Evolutionary conservation across 2,329 filamentous ascomycete genomes (phyloP).

Genomic region (Penicillium italicum): DNA sequence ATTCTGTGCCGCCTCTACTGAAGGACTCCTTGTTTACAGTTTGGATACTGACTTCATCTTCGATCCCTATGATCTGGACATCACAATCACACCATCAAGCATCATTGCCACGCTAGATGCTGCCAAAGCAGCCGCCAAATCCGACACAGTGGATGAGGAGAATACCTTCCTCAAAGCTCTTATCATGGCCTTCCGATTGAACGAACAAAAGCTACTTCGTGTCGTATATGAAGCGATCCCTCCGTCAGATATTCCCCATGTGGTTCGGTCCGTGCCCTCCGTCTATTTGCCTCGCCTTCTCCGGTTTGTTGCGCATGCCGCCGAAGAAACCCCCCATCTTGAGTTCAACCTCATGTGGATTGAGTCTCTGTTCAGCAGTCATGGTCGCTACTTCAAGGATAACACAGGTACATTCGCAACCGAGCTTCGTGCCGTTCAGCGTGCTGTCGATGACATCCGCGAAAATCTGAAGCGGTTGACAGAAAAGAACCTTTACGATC

Average conservation of each 20-base stretch:
- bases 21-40: constrained; percentile 90
- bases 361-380: constrained; percentile 71
- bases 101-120: constrained; percentile 68
- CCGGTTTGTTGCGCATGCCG: constrained; percentile 81
- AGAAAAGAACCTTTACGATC: constrained; percentile 83
- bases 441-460: constrained; percentile 74
- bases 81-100: constrained; percentile 84
- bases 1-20: constrained; percentile 92
- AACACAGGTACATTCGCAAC: constrained; percentile 75
- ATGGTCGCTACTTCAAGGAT: constrained; percentile 80
- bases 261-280: constrained; percentile 73
- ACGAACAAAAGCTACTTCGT: constrained; percentile 76
- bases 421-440: constrained; percentile 77
- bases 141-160: constrained; percentile 59
- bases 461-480: constrained; percentile 77
- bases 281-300: constrained; percentile 84
- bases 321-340: constrained; percentile 85
- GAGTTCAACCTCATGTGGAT: constrained; percentile 96
- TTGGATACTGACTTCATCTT: constrained; percentile 81
- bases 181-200: constrained; percentile 95
- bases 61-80: constrained; percentile 93
- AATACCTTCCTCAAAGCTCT: constrained; percentile 83
- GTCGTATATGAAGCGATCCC: constrained; percentile 84
- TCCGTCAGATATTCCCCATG: constrained; percentile 66
- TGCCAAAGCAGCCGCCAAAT: constrained; percentile 33